Percentiles rank a stretch among this genome's conserved stretches.
phyloP scores from a whole-genome alignment of 2,329 filamentous ascomycete species.

The Monilinia polystroma region DNA sequence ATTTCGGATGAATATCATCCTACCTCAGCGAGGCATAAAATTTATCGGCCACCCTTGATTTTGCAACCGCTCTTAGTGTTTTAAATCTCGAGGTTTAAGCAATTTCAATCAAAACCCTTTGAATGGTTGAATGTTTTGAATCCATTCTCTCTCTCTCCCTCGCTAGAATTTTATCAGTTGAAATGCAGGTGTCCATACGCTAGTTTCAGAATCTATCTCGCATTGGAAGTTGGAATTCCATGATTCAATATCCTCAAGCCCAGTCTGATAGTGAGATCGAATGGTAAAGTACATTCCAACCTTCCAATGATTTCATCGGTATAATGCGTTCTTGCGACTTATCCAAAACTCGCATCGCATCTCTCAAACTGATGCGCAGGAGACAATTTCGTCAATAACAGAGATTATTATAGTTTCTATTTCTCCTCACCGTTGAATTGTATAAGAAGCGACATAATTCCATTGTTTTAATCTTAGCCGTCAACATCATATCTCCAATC shows the following conservation, averaged over 20 bases:
- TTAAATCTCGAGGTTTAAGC: neutral
- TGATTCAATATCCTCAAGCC: neutral
- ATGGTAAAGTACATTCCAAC: neutral
- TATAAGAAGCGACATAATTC: neutral
- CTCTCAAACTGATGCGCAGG: neutral
- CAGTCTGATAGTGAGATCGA: neutral
- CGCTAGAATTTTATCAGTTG: too few relatives aligned
- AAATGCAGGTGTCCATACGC: neutral
- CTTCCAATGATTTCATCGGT: neutral
- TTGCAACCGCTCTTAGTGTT: too few relatives aligned
- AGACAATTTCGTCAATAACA: neutral
- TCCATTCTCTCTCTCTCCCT: neutral
- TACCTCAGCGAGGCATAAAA: neutral
- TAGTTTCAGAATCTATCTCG: neutral
- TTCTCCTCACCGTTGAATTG: neutral
- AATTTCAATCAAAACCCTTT: neutral
- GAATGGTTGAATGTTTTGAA: neutral
- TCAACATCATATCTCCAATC: neutral
- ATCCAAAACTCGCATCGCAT: neutral
- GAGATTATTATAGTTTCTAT: neutral
- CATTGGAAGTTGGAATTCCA: neutral
- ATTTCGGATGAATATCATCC: neutral
- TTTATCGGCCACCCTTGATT: neutral
- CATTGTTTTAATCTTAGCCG: neutral
- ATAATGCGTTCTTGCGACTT: neutral